Base-by-base conservation (phyloP, 176 grass and related monocot genomes). In the Ensete ventricosum region DNA sequence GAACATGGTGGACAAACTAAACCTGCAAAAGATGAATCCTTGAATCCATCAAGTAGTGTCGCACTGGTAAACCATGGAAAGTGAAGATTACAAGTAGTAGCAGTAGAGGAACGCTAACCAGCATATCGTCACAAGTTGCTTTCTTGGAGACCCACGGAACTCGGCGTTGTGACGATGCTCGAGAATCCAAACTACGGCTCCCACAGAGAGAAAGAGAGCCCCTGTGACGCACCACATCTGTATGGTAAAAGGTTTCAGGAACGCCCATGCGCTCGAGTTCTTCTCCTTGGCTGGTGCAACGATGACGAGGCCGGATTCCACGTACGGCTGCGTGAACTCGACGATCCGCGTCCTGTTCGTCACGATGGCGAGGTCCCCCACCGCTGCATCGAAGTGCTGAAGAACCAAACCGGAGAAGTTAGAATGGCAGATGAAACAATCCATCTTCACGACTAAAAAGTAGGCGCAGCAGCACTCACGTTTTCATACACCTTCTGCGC, bases 1-100 rank as follows among this genome's bases (percentile, higher is more conserved):
- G 74, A 76, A 76, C 74, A 76, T 76, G 3, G 74, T 76, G 11
- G 74, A 76, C 11, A 76, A 76, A 24, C 57, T 76, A 64, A 76
- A 76, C 74, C 74, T 76, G 74, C 74, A 62, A 62, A 49, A 62
- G 17, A 73, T 2, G 55, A 16, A 54, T 14, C 34, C 26, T 8
- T n/a, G 14, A 69, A 69, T 49, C 8, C 16, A n/a, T n/a, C n/a
- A 17, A 69, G 23, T 5, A 43, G 34, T 43, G 0, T 43, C 5
- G 34, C 34, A 6, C 0, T 0, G 34, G 34, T 5, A 29, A 29
- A 29, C 29, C 29, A 29, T 29, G 2, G 54, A 57, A 57, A 57
- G 13, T 14, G 19, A 16, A 57, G 55, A 14, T n/a, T 16, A 23
- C 22, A 23, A 16, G 16, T 5, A 27, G n/a, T 64, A 12, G 9